Percentiles rank a stretch among this genome's conserved stretches.
Conservation (phyloP, 2,329 filamentous ascomycete genomes). For the Eutypella sp. region DNA sequence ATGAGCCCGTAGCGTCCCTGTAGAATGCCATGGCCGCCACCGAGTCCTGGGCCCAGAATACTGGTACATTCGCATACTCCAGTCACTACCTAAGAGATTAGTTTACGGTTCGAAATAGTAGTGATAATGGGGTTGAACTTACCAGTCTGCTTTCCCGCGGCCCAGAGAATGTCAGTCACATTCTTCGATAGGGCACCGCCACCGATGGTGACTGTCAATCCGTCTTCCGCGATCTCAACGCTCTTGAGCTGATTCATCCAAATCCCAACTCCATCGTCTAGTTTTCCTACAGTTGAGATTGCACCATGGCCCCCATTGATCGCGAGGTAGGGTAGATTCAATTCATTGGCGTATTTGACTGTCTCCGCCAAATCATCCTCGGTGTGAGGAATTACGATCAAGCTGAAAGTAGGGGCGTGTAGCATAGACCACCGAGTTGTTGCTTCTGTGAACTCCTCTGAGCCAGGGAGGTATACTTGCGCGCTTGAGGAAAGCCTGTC, state of each 20-base stretch:
- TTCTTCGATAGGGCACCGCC: slow-evolving; percentile 34
- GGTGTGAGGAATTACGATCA: too few species aligned
- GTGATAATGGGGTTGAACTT: slow-evolving; percentile 1
- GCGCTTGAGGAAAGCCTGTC: too few species aligned
- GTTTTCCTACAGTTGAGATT: slow-evolving; percentile 30
- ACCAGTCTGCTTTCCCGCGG: slow-evolving; percentile 36
- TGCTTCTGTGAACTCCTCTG: too few species aligned
- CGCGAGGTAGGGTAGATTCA: slow-evolving; percentile 32
- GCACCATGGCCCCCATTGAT: slow-evolving; percentile 35
- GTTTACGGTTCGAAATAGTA: too few species aligned
- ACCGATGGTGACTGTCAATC: slow-evolving; percentile 31
- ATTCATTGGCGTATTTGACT: slow-evolving; percentile 36
- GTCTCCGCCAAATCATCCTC: too few species aligned
- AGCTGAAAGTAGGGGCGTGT: too few species aligned
- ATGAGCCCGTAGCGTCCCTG: slow-evolving; percentile 50
- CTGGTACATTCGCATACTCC: slow-evolving; percentile 44
- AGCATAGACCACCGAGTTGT: too few species aligned
- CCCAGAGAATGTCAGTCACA: slow-evolving; percentile 35
- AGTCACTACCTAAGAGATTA: slow-evolving; percentile 24
- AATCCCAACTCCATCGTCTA: slow-evolving; percentile 37
- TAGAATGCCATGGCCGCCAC: slow-evolving; percentile 53
- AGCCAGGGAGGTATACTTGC: too few species aligned
- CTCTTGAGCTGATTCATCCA: slow-evolving; percentile 30
- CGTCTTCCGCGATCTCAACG: slow-evolving; percentile 29
- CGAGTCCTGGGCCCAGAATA: slow-evolving; percentile 44